phyloP scores from a whole-genome alignment of 2,329 filamentous ascomycete genomes.

The Cladosporium halotolerans region DNA sequence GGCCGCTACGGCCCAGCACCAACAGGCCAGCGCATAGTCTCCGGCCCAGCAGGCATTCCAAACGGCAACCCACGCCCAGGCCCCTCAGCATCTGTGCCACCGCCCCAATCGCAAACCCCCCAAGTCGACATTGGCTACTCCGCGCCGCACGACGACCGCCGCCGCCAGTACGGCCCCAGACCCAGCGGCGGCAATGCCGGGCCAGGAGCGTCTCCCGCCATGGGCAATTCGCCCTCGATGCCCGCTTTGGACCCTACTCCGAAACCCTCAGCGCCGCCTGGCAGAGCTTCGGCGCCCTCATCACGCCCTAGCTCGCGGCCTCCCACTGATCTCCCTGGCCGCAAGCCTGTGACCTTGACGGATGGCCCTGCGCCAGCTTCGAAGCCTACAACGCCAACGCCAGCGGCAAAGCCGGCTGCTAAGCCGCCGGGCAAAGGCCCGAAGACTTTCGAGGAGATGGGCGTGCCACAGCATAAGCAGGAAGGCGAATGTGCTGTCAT shows the following conservation, averaged over 20 bases:
- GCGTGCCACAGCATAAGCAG: conserved; percentile 74
- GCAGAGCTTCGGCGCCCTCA: conserved; percentile 2
- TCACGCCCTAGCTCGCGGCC: conserved; percentile 16
- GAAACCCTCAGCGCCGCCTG: conserved; percentile 5
- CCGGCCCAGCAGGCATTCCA: conserved; percentile 24
- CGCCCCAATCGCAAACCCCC: conserved; percentile 12
- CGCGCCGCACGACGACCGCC: conserved; percentile 40
- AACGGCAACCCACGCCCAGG: conserved; percentile 8
- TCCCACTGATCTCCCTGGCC: conserved; percentile 13
- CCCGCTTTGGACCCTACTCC: conserved; percentile 1
- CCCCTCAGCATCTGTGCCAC: conserved; percentile 8
- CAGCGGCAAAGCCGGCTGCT: conserved; percentile 26
- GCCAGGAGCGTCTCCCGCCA: conserved; percentile 8
- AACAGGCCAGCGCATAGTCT: conserved; percentile 26
- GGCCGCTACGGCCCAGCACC: conserved; percentile 15
- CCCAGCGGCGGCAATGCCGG: conserved; percentile 1
- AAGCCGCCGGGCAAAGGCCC: conserved; percentile 63
- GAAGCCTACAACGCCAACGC: conserved; percentile 15
- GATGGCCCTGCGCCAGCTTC: conserved; percentile 17
- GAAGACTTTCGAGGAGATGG: conserved; percentile 97
- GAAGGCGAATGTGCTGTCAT: conserved; percentile 75
- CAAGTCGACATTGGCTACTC: conserved; percentile 36
- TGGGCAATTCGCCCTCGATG: conserved; percentile 3
- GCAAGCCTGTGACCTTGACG: conserved; percentile 3
- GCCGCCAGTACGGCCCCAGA: conserved; percentile 15